These are phyloP conservation scores for Cubamyces lactineus DNA, from an alignment of 768 basidiomycete genomes.

Conservation along the genomic window DNA sequence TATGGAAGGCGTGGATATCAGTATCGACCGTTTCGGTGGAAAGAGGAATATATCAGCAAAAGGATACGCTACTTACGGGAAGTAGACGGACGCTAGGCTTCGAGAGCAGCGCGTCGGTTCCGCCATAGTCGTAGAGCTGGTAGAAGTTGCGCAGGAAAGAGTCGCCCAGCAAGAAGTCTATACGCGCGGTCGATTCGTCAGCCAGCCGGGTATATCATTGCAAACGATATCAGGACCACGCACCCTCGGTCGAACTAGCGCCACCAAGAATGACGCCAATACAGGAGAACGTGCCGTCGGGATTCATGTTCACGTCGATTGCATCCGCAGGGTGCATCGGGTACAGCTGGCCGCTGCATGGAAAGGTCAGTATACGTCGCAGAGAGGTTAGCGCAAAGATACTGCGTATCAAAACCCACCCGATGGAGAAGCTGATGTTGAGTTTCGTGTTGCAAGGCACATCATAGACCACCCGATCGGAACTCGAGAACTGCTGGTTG, in stretches of 20 bases:
- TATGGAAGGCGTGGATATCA: background rate
- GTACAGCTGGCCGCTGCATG: constrained; percentile 1
- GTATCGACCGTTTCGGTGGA: background rate
- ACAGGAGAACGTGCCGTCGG: constrained; percentile 8
- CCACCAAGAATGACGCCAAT: background rate
- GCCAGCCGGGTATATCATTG: too few relatives aligned
- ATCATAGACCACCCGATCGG: background rate
- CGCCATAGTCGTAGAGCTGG: constrained; percentile 26
- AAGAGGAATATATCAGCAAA: background rate
- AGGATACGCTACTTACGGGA: background rate
- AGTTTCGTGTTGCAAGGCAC: constrained; percentile 3
- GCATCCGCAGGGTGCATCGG: constrained; percentile 25
- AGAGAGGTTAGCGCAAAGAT: too few relatives aligned
- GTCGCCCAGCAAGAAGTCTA: constrained; percentile 26
- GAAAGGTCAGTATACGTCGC: too few relatives aligned
- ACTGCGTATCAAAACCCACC: background rate
- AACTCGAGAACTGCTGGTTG: background rate
- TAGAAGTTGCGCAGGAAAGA: constrained; percentile 29
- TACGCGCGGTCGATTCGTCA: too few relatives aligned
- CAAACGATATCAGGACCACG: background rate
- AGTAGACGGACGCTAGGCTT: background rate
- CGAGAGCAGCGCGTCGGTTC: background rate
- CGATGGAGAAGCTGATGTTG: background rate
- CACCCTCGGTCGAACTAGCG: background rate
- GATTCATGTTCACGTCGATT: background rate